These are phyloP conservation scores for Dothistroma septosporum DNA, from an alignment of 2,329 filamentous ascomycete species.

Conservation along the genomic window DNA sequence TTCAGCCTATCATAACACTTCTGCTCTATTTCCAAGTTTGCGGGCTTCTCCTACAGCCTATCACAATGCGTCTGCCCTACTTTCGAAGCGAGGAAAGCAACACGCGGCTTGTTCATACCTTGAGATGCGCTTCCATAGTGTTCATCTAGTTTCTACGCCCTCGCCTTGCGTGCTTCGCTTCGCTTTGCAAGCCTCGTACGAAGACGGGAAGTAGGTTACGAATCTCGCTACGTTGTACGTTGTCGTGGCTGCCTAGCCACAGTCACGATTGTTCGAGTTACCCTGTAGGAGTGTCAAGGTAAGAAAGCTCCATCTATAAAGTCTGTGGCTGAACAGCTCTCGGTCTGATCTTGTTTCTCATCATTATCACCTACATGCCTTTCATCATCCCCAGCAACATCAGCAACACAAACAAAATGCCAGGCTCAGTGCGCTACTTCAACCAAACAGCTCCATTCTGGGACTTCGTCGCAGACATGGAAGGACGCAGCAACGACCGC, in stretches of 20 bases:
- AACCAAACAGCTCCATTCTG: slow-evolving; percentile 53
- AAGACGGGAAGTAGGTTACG: neutral
- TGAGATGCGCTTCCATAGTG: slow-evolving; percentile 9
- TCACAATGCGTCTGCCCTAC: slow-evolving; percentile 16
- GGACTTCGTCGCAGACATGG: slow-evolving; percentile 52
- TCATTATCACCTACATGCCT: slow-evolving; percentile 13
- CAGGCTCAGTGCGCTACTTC: slow-evolving; percentile 53
- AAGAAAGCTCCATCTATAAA: slow-evolving; percentile 4
- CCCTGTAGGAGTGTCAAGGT: neutral
- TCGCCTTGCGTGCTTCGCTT: neutral
- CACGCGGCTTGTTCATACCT: slow-evolving; percentile 16
- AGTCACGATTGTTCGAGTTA: slow-evolving; percentile 6
- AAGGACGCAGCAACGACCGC: slow-evolving; percentile 37
- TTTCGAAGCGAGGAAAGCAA: neutral
- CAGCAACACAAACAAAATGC: slow-evolving; percentile 34
- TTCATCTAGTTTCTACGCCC: slow-evolving; percentile 10
- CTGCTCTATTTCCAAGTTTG: slow-evolving; percentile 16
- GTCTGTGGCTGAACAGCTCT: slow-evolving; percentile 6
- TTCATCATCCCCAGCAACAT: slow-evolving; percentile 8
- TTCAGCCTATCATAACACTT: slow-evolving; percentile 15
- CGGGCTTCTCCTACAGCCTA: slow-evolving; percentile 18
- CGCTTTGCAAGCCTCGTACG: neutral
- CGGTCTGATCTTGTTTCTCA: slow-evolving; percentile 3
- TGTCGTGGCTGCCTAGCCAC: slow-evolving; percentile 15
- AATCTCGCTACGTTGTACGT: neutral